These are phyloP conservation scores for Rhytidhysteron rufulum DNA, from an alignment of 2,329 filamentous ascomycete species.

Conservation along the genomic window DNA sequence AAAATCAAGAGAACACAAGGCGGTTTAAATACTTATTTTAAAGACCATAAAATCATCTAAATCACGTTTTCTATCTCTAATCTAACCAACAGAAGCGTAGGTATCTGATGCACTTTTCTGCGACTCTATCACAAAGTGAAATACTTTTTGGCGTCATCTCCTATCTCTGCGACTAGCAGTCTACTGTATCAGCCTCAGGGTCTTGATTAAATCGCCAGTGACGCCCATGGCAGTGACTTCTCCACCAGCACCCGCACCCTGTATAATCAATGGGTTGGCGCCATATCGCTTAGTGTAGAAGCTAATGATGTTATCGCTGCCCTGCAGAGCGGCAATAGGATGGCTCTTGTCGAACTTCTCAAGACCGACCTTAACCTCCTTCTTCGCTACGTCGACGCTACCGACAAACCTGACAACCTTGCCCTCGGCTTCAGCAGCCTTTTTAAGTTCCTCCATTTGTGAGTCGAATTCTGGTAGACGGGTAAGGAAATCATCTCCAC, in stretches of 20 bases:
- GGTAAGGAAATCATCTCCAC: constrained; percentile 81
- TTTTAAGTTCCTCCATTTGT: constrained; percentile 86
- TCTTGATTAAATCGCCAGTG: constrained; percentile 87
- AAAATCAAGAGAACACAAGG: too few species aligned
- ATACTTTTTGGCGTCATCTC: too few species aligned
- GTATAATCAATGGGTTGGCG: constrained; percentile 84
- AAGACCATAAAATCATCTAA: too few species aligned
- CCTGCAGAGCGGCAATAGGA: constrained; percentile 90
- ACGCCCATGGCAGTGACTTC: constrained; percentile 98
- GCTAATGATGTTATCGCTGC: constrained; percentile 97
- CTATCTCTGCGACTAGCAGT: too few species aligned
- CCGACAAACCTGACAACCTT: constrained; percentile 95
- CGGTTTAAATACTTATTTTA: too few species aligned
- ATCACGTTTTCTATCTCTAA: too few species aligned
- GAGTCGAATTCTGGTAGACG: constrained; percentile 76
- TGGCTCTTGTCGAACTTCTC: constrained; percentile 80
- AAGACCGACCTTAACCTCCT: constrained; percentile 84
- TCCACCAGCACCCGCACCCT: constrained; percentile 89
- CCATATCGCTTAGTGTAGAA: constrained; percentile 97
- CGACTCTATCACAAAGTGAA: too few species aligned
- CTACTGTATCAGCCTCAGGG: constrained; percentile 65
- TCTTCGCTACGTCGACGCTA: constrained; percentile 78
- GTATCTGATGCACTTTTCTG: too few species aligned
- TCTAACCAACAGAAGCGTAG: too few species aligned
- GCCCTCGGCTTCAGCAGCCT: constrained; percentile 76